Conservation (phyloP, 2,329 filamentous ascomycete species). For the Paraphaeosphaeria minitans region DNA sequence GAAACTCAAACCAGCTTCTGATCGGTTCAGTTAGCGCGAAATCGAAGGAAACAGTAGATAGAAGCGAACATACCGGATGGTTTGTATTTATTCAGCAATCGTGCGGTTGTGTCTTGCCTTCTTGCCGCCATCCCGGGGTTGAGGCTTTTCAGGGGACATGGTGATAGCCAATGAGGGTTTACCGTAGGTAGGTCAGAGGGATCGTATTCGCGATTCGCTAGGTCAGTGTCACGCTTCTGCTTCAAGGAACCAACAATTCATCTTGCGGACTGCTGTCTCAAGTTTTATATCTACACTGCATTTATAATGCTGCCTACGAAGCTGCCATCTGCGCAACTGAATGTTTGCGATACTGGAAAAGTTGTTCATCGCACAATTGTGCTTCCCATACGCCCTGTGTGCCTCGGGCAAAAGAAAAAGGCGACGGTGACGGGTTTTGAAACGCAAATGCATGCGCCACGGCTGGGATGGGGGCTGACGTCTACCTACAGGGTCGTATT, state of each 20-base stretch:
- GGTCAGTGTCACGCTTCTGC: not conserved
- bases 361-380: constrained; percentile 2
- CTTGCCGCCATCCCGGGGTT: constrained; percentile 2
- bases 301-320: not conserved
- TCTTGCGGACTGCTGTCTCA: not conserved
- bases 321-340: not conserved
- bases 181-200: not conserved
- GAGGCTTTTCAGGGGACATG: not conserved
- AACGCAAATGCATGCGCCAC: not conserved
- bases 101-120: not conserved
- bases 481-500: too few species aligned
- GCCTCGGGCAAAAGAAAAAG: not conserved
- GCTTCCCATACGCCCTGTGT: not conserved
- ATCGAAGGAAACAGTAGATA: too few species aligned
- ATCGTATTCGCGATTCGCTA: not conserved
- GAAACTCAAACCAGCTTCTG: too few species aligned
- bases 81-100: too few species aligned
- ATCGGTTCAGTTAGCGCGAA: too few species aligned
- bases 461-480: not conserved
- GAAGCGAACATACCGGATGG: too few species aligned
- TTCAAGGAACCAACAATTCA: not conserved
- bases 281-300: not conserved
- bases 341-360: not conserved
- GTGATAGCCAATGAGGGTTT: not conserved
- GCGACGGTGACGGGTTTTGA: not conserved